These are phyloP conservation scores for Lodderomyces parapsilosis DNA, from an alignment of 1,139 yeast genomes.

Conservation along the genomic window DNA sequence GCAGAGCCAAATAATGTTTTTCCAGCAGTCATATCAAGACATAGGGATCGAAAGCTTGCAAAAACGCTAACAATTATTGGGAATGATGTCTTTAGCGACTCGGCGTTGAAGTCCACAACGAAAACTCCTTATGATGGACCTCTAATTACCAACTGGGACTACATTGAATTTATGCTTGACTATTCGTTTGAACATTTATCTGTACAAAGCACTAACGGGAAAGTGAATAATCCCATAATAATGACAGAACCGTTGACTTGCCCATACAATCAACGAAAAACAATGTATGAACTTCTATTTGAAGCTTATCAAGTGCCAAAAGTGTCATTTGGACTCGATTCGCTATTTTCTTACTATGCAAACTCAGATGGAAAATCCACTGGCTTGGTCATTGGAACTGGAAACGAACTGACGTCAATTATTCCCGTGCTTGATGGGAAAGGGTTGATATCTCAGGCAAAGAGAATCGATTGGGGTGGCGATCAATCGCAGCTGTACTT, in stretches of 20 bases:
- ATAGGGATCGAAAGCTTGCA: constrained; percentile 72
- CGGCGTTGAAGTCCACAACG: constrained; percentile 63
- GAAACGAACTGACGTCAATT: constrained; percentile 78
- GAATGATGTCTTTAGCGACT: constrained; percentile 73
- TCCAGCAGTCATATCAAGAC: constrained; percentile 69
- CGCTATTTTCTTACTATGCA: constrained; percentile 69
- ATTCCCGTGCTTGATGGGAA: constrained; percentile 74
- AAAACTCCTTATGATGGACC: constrained; percentile 87
- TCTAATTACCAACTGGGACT: constrained; percentile 88
- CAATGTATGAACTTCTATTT: constrained; percentile 76
- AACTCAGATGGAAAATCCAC: constrained; percentile 37
- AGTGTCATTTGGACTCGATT: constrained; percentile 78
- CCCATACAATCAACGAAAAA: constrained; percentile 65
- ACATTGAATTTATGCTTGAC: constrained; percentile 77
- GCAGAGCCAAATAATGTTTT: constrained; percentile 62
- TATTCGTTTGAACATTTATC: constrained; percentile 80
- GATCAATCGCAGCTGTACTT: constrained; percentile 66
- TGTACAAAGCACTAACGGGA: constrained; percentile 51
- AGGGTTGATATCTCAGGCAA: constrained; percentile 67
- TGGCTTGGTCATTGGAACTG: constrained; percentile 80
- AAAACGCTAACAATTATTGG: constrained; percentile 75
- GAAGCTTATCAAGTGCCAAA: constrained; percentile 78
- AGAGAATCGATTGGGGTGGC: constrained; percentile 93
- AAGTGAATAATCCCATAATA: constrained; percentile 76
- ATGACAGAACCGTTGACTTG: constrained; percentile 77